These are phyloP conservation scores for Pseudovirgaria hyperparasitica DNA, from an alignment of 2,329 filamentous ascomycete species.

Conservation along the genomic window DNA sequence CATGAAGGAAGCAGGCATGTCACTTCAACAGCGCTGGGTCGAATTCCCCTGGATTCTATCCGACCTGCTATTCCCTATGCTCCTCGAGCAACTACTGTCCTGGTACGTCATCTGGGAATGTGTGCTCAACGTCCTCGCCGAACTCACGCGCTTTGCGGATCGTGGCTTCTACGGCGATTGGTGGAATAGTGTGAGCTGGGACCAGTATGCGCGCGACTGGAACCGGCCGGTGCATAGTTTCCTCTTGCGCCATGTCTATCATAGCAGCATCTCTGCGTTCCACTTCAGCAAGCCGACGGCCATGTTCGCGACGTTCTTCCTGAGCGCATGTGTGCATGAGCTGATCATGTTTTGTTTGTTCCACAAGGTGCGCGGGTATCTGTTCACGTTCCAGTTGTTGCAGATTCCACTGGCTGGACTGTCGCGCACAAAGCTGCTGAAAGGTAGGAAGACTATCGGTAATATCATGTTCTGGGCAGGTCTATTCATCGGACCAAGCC, in stretches of 20 bases:
- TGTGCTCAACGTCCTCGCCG: slow-evolving; percentile 58
- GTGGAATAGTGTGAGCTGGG: slow-evolving; percentile 48
- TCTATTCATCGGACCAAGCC: slow-evolving; percentile 62
- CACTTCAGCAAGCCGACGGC: slow-evolving; percentile 57
- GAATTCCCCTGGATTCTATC: slow-evolving; percentile 64
- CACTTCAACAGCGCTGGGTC: slow-evolving; percentile 46
- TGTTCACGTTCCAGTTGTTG: slow-evolving; percentile 60
- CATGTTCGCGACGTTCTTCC: slow-evolving; percentile 62
- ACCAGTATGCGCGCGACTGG: slow-evolving; percentile 71
- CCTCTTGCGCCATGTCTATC: slow-evolving; percentile 65
- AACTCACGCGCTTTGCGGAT: slow-evolving; percentile 65
- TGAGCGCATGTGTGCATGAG: slow-evolving; percentile 61
- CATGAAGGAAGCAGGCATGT: slow-evolving; percentile 54
- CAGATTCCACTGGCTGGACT: slow-evolving; percentile 60
- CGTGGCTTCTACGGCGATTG: slow-evolving; percentile 50
- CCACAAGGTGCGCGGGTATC: slow-evolving; percentile 62
- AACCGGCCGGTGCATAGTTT: slow-evolving; percentile 73
- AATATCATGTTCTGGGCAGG: slow-evolving; percentile 71
- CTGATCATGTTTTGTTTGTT: slow-evolving; percentile 72
- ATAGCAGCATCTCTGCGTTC: slow-evolving; percentile 61
- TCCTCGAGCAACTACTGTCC: slow-evolving; percentile 63
- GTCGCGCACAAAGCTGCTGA: slow-evolving; percentile 54
- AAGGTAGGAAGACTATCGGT: slow-evolving; percentile 48
- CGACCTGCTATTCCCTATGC: slow-evolving; percentile 65
- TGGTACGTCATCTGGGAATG: slow-evolving; percentile 73